Percentiles rank a stretch among this genome's conserved stretches.
These are phyloP conservation scores for Candida tibetensis DNA, from an alignment of 805 yeast species.

Conservation along the genomic window DNA sequence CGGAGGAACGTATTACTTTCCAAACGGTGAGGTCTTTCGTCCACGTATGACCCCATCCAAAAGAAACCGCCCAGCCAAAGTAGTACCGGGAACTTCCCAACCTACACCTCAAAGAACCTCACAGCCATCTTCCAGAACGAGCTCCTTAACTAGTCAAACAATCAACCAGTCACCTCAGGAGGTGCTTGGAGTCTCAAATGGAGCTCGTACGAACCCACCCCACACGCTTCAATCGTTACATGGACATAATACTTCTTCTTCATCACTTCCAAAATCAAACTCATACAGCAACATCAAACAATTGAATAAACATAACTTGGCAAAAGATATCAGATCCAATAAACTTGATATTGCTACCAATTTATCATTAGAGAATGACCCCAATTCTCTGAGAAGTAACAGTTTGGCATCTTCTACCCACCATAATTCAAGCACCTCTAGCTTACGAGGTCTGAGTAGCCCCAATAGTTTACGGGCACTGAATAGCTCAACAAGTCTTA, in stretches of 20 bases:
- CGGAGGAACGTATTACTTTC: slow-evolving; percentile 39
- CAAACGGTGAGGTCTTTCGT: slow-evolving; percentile 53
- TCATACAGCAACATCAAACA: slow-evolving; percentile 19
- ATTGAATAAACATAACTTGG: slow-evolving; percentile 16
- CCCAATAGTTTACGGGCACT: neutral
- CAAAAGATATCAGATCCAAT: slow-evolving; percentile 20
- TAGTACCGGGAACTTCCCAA: slow-evolving; percentile 8
- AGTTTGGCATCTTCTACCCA: slow-evolving; percentile 1
- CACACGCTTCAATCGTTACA: neutral
- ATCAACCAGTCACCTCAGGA: neutral
- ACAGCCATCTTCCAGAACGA: slow-evolving; percentile 5
- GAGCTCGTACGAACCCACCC: neutral
- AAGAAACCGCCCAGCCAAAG: slow-evolving; percentile 37
- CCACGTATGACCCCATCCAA: slow-evolving; percentile 44
- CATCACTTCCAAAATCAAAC: slow-evolving; percentile 9
- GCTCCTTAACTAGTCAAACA: slow-evolving; percentile 4
- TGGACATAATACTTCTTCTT: neutral
- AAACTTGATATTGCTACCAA: slow-evolving; percentile 27
- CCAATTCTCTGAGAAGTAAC: neutral
- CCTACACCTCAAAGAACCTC: neutral
- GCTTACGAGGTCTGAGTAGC: neutral
- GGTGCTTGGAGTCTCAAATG: neutral
- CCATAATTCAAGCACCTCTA: neutral
- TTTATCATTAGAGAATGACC: slow-evolving; percentile 8
- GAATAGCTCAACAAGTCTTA: neutral